A percentile compares a stretch with the other conserved stretches of the same genome.
These are phyloP conservation scores for Neoscytalidium dimidiatum DNA, from an alignment of 2,329 filamentous ascomycete species.

Conservation along the genomic window DNA sequence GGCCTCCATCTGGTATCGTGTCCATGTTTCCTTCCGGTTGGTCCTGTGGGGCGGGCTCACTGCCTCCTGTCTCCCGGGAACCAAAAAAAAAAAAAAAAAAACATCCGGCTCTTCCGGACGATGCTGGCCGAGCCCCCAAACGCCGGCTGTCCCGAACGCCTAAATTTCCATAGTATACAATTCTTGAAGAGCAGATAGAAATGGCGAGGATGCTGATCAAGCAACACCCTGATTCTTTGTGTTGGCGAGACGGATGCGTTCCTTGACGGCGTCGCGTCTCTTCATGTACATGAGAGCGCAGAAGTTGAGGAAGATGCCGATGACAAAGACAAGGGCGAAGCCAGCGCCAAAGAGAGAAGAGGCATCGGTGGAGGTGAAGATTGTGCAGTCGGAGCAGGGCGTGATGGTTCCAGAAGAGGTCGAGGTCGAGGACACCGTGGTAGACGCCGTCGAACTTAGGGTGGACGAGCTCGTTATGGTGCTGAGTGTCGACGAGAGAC, in stretches of 20 bases:
- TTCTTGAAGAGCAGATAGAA: neutral
- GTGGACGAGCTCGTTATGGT: neutral
- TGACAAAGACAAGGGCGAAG: neutral
- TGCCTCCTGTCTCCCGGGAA: neutral
- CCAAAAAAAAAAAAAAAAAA: no score
- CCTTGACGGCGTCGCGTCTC: neutral
- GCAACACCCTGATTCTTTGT: neutral
- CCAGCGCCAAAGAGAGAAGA: slow-evolving; percentile 4
- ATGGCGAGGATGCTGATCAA: neutral
- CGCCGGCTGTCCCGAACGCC: neutral
- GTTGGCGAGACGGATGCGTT: neutral
- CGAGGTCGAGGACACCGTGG: neutral
- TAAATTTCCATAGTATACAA: neutral
- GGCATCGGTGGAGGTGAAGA: neutral
- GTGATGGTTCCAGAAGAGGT: neutral
- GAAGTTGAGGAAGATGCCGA: neutral
- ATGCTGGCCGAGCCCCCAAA: neutral
- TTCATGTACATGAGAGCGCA: slow-evolving; percentile 2
- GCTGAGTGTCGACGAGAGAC: neutral
- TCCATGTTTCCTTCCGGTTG: neutral
- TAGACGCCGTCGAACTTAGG: neutral
- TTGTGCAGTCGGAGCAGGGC: slow-evolving; percentile 11
- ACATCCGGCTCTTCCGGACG: neutral
- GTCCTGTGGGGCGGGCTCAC: neutral
- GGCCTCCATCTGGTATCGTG: neutral